Conservation (phyloP, 306 rosid species). For the Malus fusca region DNA sequence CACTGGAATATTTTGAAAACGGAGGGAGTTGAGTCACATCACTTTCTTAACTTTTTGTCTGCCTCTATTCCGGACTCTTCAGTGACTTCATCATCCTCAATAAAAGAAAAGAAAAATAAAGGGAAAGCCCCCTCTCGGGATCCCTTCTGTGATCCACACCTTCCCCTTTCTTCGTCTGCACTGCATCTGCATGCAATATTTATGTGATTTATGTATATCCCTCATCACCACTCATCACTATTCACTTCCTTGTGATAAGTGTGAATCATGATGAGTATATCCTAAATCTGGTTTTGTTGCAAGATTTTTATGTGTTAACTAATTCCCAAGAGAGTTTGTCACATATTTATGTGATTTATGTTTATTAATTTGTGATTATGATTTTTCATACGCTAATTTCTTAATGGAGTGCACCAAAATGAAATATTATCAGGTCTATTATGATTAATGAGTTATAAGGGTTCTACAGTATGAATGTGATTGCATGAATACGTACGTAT, state of each 20-base stretch:
- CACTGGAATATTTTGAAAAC: conserved; percentile 20
- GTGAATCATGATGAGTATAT: not conserved
- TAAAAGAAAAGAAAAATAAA: not conserved
- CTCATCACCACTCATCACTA: not conserved
- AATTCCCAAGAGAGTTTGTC: not conserved
- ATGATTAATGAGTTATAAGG: too few species aligned
- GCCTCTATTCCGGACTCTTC: not conserved
- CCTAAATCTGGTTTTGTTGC: not conserved
- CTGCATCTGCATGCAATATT: not conserved
- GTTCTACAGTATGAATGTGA: too few species aligned
- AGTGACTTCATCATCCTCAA: not conserved
- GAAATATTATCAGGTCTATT: too few species aligned
- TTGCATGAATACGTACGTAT: not conserved
- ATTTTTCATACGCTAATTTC: too few species aligned
- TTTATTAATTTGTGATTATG: not conserved
- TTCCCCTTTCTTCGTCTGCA: not conserved
- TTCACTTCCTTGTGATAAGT: not conserved
- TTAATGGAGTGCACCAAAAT: too few species aligned
- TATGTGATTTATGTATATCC: too few species aligned
- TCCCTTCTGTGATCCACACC: conserved; percentile 13
- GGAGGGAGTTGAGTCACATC: conserved; percentile 22
- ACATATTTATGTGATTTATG: not conserved
- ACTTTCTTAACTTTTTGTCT: conserved; percentile 16
- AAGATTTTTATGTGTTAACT: not conserved
- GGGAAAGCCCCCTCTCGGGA: not conserved